These are phyloP conservation scores for Sclerotinia spermophila DNA, from an alignment of 2,329 filamentous ascomycete genomes.

Conservation along the genomic window DNA sequence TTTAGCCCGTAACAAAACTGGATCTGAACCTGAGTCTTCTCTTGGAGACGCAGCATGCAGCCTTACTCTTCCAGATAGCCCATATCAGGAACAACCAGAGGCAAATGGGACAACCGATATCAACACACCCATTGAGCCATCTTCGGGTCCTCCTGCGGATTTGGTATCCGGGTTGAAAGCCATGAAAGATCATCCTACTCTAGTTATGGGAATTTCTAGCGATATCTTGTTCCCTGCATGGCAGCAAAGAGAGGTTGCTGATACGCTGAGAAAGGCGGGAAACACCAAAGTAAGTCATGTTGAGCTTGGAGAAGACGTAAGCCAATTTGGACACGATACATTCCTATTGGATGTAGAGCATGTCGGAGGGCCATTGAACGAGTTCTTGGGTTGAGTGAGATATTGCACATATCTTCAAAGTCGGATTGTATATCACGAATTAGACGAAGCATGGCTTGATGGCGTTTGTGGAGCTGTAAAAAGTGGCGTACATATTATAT, in stretches of 20 bases:
- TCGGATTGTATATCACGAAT: slow-evolving; percentile 5
- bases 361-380: slow-evolving; percentile 77
- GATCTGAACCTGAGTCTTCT: slow-evolving; percentile 32
- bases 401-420: neutral
- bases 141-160: slow-evolving; percentile 67
- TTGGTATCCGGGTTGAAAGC: slow-evolving; percentile 70
- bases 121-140: slow-evolving; percentile 36
- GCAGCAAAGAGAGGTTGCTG: slow-evolving; percentile 93
- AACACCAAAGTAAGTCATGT: slow-evolving; percentile 81
- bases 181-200: slow-evolving; percentile 71
- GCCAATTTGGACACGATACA: slow-evolving; percentile 93
- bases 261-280: slow-evolving; percentile 71
- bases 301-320: slow-evolving; percentile 90
- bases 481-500: slow-evolving; percentile 12
- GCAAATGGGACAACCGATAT: slow-evolving; percentile 41
- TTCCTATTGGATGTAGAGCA: slow-evolving; percentile 91
- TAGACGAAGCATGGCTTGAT: slow-evolving; percentile 10
- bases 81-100: slow-evolving; percentile 78
- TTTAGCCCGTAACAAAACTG: slow-evolving; percentile 51
- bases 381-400: slow-evolving; percentile 59
- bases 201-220: slow-evolving; percentile 91
- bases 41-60: slow-evolving; percentile 56
- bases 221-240: slow-evolving; percentile 97
- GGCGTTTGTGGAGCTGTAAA: slow-evolving; percentile 17
- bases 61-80: slow-evolving; percentile 74